Evolutionary conservation across 495 filamentous ascomycete species (phyloP).

Genomic region (Neurospora hispaniola): DNA sequence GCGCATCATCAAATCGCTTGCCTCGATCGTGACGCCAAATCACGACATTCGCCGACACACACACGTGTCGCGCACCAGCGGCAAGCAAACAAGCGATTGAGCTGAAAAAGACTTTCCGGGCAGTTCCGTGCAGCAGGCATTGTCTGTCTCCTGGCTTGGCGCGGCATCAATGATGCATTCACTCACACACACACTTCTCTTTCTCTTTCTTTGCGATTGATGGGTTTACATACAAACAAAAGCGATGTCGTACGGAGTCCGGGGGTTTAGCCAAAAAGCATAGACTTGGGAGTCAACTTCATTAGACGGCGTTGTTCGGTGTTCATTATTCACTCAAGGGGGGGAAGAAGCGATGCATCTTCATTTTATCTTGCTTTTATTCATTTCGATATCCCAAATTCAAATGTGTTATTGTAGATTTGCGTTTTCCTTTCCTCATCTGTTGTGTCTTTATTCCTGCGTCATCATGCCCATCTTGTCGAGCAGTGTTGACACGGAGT

Average conservation of each 20-base stretch:
- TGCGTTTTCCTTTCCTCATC: not conserved
- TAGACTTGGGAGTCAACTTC: not conserved
- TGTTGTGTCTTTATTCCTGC: not conserved
- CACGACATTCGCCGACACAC: not conserved
- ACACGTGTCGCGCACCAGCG: not conserved
- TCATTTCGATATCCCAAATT: not conserved
- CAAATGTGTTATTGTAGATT: not conserved
- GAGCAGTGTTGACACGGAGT: not conserved
- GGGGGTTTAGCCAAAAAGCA: not conserved
- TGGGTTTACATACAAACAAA: not conserved
- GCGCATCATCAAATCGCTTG: not conserved
- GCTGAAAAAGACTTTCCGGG: not conserved
- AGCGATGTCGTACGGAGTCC: slow-evolving; percentile 3
- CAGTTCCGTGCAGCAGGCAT: not conserved
- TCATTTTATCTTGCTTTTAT: not conserved
- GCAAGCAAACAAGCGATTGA: slow-evolving; percentile 1
- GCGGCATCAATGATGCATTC: not conserved
- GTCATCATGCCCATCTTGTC: not conserved
- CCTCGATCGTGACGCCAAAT: not conserved
- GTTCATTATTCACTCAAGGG: not conserved
- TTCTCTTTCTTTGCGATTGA: not conserved
- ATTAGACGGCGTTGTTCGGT: not conserved
- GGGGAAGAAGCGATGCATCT: not conserved
- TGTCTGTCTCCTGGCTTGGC: not conserved
- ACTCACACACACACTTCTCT: not conserved